These are phyloP conservation scores for Acrocalymma vagum DNA, from an alignment of 2,329 filamentous ascomycete species.

Conservation along the genomic window DNA sequence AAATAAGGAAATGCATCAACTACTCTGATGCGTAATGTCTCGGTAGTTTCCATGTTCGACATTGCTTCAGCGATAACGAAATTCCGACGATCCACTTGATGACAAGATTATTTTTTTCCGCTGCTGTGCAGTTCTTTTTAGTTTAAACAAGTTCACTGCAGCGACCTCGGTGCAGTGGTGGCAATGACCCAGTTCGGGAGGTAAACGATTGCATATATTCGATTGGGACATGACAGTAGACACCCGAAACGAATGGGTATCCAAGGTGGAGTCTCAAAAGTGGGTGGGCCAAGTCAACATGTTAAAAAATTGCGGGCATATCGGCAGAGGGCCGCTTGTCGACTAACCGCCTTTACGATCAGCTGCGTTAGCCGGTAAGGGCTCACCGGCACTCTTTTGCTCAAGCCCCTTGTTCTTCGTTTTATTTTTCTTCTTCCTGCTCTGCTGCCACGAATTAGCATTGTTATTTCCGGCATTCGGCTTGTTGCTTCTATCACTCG, in stretches of 20 bases:
- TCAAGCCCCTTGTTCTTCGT: conserved; percentile 38
- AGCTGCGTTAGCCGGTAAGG: conserved; percentile 52
- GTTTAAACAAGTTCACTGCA: no score
- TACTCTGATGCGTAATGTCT: background rate
- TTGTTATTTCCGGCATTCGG: conserved; percentile 18
- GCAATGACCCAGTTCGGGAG: no score
- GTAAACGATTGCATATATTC: no score
- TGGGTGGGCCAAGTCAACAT: background rate
- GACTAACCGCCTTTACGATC: conserved; percentile 56
- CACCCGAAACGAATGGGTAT: background rate
- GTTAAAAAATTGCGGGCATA: background rate
- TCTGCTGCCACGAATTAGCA: conserved; percentile 28
- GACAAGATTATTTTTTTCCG: no score
- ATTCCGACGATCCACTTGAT: no score
- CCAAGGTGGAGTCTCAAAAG: background rate
- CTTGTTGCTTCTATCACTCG: conserved; percentile 35
- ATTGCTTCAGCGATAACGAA: no score
- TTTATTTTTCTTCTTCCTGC: conserved; percentile 36
- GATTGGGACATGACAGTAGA: no score
- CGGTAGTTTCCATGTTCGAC: no score
- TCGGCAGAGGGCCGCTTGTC: background rate
- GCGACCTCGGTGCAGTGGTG: no score
- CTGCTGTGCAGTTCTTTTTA: no score
- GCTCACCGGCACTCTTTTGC: conserved; percentile 47
- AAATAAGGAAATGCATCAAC: background rate